These are phyloP conservation scores for Vanilla planifolia DNA, from an alignment of 106 monocot species.

Conservation along the genomic window DNA sequence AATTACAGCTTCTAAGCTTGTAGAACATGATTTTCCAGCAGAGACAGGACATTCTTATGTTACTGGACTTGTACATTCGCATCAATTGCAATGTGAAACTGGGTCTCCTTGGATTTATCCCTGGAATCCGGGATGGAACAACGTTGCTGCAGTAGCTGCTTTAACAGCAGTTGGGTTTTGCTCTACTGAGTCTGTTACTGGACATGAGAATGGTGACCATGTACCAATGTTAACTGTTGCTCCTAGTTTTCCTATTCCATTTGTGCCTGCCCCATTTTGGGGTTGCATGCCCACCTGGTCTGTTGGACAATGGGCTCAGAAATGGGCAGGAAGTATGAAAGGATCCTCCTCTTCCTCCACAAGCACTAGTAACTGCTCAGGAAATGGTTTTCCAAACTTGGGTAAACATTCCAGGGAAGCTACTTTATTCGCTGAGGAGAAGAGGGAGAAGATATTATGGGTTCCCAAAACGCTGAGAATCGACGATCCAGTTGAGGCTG, in stretches of 20 bases:
- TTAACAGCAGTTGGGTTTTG: no score
- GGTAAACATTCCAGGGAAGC: conserved; percentile 37
- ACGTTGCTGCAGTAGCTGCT: conserved; percentile 3
- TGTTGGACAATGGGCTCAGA: conserved; percentile 12
- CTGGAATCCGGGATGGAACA: conserved; percentile 25
- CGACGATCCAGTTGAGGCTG: conserved; percentile 54
- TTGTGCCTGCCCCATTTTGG: conserved; percentile 32
- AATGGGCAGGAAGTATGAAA: conserved; percentile 7
- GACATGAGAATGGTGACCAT: conserved; percentile 17
- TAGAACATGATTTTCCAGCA: conserved; percentile 9
- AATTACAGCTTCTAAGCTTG: conserved; percentile 8
- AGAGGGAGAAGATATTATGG: conserved; percentile 36
- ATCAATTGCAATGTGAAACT: conserved; percentile 16
- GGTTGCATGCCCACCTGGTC: conserved; percentile 33
- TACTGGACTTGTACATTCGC: neutral
- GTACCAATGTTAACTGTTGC: conserved; percentile 20
- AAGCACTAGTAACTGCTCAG: neutral
- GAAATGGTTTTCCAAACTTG: conserved; percentile 17
- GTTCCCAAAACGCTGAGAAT: conserved; percentile 63
- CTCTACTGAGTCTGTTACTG: conserved; percentile 13
- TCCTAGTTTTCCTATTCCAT: conserved; percentile 34
- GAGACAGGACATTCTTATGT: neutral
- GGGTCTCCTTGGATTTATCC: conserved; percentile 14
- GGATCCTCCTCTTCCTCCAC: conserved; percentile 3
- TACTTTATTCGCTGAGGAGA: conserved; percentile 8